Percentiles rank a stretch among this genome's conserved stretches.
phyloP scores from a whole-genome alignment of 257 asterid genomes.

The Handroanthus guayacan region DNA sequence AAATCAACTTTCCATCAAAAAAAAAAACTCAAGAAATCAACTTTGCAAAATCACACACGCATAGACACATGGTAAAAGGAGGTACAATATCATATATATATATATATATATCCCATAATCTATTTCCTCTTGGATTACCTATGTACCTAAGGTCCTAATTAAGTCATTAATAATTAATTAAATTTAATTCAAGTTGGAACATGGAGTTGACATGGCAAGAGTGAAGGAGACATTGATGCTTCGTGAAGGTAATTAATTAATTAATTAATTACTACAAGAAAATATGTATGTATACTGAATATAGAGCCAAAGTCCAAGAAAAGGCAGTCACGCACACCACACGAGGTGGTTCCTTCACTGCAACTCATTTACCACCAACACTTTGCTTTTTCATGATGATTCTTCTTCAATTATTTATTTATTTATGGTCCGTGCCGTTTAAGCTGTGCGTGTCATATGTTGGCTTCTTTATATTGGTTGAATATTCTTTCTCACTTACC shows the following conservation, averaged over 20 bases:
- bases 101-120: too few species aligned
- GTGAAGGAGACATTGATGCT: constrained; percentile 16
- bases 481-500: constrained; percentile 21
- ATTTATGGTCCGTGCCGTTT: constrained; percentile 49
- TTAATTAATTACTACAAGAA: neutral
- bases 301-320: constrained; percentile 36
- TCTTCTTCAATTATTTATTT: neutral
- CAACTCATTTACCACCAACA: constrained; percentile 11
- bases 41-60: too few species aligned
- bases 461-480: constrained; percentile 22
- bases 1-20: too few species aligned
- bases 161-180: neutral
- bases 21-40: too few species aligned
- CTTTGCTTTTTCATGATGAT: neutral
- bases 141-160: neutral
- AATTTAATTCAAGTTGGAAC: neutral
- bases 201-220: constrained; percentile 21
- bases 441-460: constrained; percentile 37
- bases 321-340: constrained; percentile 37
- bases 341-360: constrained; percentile 35
- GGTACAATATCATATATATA: too few species aligned
- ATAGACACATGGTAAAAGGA: too few species aligned
- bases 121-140: neutral
- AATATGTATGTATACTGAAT: neutral
- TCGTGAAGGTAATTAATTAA: constrained; percentile 4